Evolutionary conservation across 345 rosid genomes (phyloP).

Genomic region (Barbarea vulgaris): DNA sequence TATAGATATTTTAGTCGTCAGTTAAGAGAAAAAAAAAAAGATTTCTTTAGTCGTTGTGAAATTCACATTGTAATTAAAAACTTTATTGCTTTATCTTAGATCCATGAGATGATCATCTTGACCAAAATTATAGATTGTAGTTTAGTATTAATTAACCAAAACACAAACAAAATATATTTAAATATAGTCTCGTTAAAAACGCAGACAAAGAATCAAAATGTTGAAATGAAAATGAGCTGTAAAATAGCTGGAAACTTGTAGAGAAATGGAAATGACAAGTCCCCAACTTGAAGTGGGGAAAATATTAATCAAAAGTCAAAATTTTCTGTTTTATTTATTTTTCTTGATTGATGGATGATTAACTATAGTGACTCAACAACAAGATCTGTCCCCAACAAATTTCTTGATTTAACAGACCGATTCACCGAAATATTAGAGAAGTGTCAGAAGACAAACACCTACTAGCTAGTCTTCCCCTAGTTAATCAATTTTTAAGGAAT

Average conservation of each 20-base stretch:
- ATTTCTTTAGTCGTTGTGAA: background rate
- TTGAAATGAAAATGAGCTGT: slow-evolving; percentile 28
- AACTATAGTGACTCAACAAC: slow-evolving; percentile 26
- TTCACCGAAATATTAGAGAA: slow-evolving; percentile 3
- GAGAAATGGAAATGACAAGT: slow-evolving; percentile 36
- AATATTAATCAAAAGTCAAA: slow-evolving; percentile 19
- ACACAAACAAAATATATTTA: background rate
- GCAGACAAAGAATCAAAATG: background rate
- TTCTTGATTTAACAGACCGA: slow-evolving; percentile 20
- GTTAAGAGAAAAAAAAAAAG: background rate
- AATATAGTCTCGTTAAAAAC: background rate
- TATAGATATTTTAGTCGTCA: background rate
- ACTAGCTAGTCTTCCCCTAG: slow-evolving; percentile 34
- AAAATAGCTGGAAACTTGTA: slow-evolving; percentile 22
- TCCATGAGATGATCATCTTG: slow-evolving; percentile 8
- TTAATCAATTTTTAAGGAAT: slow-evolving; percentile 35
- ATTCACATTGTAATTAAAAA: slow-evolving; percentile 10
- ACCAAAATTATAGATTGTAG: background rate
- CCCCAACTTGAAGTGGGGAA: slow-evolving; percentile 27
- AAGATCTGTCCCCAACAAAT: slow-evolving; percentile 4
- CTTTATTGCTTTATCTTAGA: background rate
- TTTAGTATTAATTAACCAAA: background rate
- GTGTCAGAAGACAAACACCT: slow-evolving; percentile 34
- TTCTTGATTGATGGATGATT: slow-evolving; percentile 26
- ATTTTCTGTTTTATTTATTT: background rate